Conservation (phyloP, 495 filamentous ascomycete genomes). For the Penicillium waksmanii region DNA sequence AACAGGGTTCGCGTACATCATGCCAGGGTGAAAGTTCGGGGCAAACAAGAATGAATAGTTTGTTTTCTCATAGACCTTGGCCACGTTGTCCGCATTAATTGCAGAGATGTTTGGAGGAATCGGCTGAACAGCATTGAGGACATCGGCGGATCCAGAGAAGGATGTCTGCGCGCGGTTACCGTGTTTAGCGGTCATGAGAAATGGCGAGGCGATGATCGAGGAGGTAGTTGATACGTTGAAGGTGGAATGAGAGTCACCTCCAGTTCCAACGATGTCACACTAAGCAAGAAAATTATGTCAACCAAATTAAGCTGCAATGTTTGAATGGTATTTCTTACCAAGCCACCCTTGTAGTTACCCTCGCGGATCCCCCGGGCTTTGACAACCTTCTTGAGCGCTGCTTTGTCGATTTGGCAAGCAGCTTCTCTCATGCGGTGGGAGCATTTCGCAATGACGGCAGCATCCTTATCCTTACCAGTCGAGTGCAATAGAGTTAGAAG, state of each 20-base stretch:
- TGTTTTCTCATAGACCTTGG: conserved; percentile 68
- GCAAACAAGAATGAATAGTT: conserved; percentile 98
- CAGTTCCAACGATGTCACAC: conserved; percentile 98
- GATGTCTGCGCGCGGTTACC: conserved; percentile 96
- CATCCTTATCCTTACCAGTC: conserved; percentile 74
- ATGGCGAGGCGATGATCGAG: conserved; percentile 84
- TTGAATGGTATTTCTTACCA: conserved; percentile 49
- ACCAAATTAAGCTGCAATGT: not conserved
- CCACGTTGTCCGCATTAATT: conserved; percentile 69
- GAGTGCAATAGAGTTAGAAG: conserved; percentile 89
- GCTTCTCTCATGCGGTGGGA: conserved; percentile 70
- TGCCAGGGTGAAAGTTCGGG: conserved; percentile 92
- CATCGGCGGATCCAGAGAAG: conserved; percentile 91
- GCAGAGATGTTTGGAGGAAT: conserved; percentile 71
- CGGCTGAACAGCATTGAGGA: conserved; percentile 73
- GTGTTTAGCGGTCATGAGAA: conserved; percentile 87
- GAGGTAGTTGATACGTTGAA: conserved; percentile 97
- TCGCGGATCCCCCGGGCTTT: conserved; percentile 58
- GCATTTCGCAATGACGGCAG: conserved; percentile 80
- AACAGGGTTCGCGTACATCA: conserved; percentile 82
- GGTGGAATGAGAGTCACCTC: conserved; percentile 93
- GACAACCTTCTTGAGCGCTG: conserved; percentile 61
- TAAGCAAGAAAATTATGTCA: conserved; percentile 33
- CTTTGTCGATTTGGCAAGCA: conserved; percentile 65
- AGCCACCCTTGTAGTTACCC: conserved; percentile 70